Base-by-base conservation (phyloP, 768 basidiomycete genomes). In the Termitomyces sp. region DNA sequence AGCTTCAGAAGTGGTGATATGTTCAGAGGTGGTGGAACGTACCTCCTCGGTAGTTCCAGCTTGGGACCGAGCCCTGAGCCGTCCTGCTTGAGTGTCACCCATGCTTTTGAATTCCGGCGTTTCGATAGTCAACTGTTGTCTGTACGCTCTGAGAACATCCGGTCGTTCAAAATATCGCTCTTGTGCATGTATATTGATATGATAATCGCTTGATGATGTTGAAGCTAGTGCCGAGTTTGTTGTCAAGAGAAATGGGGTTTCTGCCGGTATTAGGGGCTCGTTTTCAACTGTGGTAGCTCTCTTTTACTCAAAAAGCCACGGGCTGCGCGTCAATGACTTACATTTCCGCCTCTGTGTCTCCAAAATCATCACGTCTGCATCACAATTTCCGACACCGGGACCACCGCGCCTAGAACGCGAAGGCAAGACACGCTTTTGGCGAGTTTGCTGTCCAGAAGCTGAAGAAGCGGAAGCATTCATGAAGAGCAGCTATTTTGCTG, bases 311-410 rank as follows among this genome's bases (percentile, higher is more conserved):
- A 50, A 36, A 24, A 50, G 37, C 24, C 49, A 52, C 51, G 45
- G 52, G 4, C 20, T 49, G 44, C 56, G 61, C 57, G 57, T 52
- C 29, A 37, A 42, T 16, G 47, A 80, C 86, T 67, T 69, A 93
- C 93, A 75, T 77, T 84, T 86, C 71, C 84, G 83, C 73, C 84
- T 84, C 65, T 88, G 80, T 61, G 86, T 88, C 64, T 94, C 92
- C 61, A 93, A 71, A 69, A 95, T 90, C 84, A 92, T 86, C 55
- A 84, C 64, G 75, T 95, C 93, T 18, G 86, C 78, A 68, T 92
- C 89, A 68, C 86, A 85, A 59, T 74, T 87, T 56, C 92, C 90
- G 51, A 90, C 82, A 36, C 90, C 90, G 29, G 88, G 87, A 16
- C 90, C 90, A 55, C 90, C 87, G 56, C 92, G 82, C 64, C 90